Evolutionary conservation across 169 alveolate species (phyloP).

Genomic region (Cryptosporidium tyzzeri): DNA sequence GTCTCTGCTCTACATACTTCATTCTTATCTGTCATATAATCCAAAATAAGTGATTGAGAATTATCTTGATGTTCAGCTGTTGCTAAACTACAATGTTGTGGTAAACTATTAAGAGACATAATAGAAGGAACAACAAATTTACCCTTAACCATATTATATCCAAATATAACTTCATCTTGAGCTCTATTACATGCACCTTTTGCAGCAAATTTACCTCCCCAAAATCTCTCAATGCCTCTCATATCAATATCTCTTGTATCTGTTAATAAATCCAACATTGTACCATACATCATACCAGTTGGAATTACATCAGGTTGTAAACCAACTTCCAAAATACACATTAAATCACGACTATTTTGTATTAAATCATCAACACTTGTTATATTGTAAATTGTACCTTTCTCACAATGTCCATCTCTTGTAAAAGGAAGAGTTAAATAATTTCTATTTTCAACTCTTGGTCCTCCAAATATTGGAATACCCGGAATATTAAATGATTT

Average conservation of each 20-base stretch:
- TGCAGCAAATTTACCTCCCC: constrained; percentile 74
- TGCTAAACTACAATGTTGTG: constrained; percentile 48
- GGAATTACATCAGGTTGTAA: constrained; percentile 38
- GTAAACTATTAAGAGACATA: constrained; percentile 32
- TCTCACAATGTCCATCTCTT: constrained; percentile 74
- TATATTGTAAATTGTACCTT: constrained; percentile 68
- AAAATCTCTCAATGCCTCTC: constrained; percentile 21
- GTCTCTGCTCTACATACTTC: constrained; percentile 62
- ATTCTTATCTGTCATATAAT: constrained; percentile 67
- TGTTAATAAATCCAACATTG: constrained; percentile 46
- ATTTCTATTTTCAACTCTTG: constrained; percentile 13
- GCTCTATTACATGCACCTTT: constrained; percentile 41
- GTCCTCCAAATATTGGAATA: constrained; percentile 62
- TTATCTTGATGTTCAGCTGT: constrained; percentile 55
- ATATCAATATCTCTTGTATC: constrained; percentile 34
- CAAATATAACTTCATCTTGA: constrained; percentile 44
- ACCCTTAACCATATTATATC: constrained; percentile 69
- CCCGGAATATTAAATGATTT: constrained; percentile 21
- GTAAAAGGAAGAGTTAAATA: constrained; percentile 45
- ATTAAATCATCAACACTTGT: constrained; percentile 47
- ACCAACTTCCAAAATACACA: constrained; percentile 69
- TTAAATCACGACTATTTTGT: constrained; percentile 58
- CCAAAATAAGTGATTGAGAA: constrained; percentile 65
- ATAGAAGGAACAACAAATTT: constrained; percentile 47
- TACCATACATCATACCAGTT: constrained; percentile 70